These are phyloP conservation scores for Ogataea trehalophila DNA, from an alignment of 805 yeast genomes.

Conservation along the genomic window DNA sequence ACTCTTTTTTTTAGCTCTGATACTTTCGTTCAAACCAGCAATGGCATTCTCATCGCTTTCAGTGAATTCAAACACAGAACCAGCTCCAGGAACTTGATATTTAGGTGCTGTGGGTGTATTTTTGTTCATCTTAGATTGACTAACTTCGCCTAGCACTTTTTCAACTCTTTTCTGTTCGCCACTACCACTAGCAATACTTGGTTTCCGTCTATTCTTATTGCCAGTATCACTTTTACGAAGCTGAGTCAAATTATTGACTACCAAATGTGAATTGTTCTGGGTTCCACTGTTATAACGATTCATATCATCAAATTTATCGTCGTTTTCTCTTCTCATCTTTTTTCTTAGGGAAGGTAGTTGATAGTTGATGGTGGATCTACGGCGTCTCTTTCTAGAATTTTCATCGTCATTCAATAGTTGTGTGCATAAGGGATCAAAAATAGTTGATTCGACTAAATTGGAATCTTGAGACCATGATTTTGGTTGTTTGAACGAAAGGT, in stretches of 20 bases:
- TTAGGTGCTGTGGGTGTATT: not conserved
- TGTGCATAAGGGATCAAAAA: constrained; percentile 23
- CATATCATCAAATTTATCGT: constrained; percentile 48
- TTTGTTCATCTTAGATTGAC: too few species aligned
- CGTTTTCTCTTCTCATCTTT: constrained; percentile 66
- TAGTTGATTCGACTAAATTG: not conserved
- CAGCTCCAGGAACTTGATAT: not conserved
- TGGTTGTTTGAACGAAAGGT: not conserved
- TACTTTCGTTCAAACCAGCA: not conserved
- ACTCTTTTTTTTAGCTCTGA: constrained; percentile 10
- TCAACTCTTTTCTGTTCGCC: too few species aligned
- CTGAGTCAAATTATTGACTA: too few species aligned
- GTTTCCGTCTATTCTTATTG: too few species aligned
- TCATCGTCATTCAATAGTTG: constrained; percentile 7
- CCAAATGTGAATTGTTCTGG: too few species aligned
- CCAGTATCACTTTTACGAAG: too few species aligned
- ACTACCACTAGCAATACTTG: too few species aligned
- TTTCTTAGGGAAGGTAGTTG: constrained; percentile 61
- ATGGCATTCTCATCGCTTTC: constrained; percentile 3
- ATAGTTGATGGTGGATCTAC: constrained; percentile 58
- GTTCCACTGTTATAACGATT: not conserved
- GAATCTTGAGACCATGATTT: not conserved
- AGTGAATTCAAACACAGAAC: constrained; percentile 15
- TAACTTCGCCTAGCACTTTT: too few species aligned
- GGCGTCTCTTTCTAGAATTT: constrained; percentile 35